phyloP scores from a whole-genome alignment of 2,329 filamentous ascomycete species.

The Falciphora oryzae region DNA sequence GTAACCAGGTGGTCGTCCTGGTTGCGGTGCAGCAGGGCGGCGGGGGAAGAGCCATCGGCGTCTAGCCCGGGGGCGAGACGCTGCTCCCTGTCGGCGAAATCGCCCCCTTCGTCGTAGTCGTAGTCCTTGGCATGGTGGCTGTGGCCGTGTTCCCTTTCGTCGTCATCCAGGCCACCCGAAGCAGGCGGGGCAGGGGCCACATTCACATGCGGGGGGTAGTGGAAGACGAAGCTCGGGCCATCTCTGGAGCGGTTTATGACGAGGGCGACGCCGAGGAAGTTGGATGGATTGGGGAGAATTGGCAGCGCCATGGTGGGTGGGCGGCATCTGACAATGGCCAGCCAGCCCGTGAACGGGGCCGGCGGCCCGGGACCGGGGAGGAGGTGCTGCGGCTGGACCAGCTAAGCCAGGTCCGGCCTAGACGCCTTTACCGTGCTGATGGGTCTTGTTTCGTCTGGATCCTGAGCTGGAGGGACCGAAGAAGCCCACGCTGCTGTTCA shows the following conservation, averaged over 20 bases:
- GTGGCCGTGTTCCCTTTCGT: conserved; percentile 23
- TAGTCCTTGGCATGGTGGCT: conserved; percentile 21
- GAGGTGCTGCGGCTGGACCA: too few relatives aligned
- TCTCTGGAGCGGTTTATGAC: conserved; percentile 70
- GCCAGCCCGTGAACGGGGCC: too few relatives aligned
- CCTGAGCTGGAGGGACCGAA: too few relatives aligned
- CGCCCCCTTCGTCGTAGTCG: conserved; percentile 40
- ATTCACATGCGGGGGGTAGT: conserved; percentile 65
- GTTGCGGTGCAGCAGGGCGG: conserved; percentile 38
- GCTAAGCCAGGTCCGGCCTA: too few relatives aligned
- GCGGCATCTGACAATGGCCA: too few relatives aligned
- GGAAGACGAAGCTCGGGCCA: conserved; percentile 78
- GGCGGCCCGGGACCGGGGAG: too few relatives aligned
- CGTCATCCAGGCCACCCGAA: conserved; percentile 21
- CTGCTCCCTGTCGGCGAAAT: conserved; percentile 40
- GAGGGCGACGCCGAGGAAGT: conserved; percentile 65
- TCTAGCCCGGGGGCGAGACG: conserved; percentile 28
- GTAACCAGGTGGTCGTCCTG: conserved; percentile 51
- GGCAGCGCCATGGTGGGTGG: conserved; percentile 37
- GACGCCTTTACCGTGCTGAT: too few relatives aligned
- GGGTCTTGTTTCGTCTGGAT: too few relatives aligned
- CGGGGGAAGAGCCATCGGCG: conserved; percentile 26
- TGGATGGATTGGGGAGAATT: conserved; percentile 44
- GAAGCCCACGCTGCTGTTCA: too few relatives aligned
- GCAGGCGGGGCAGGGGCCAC: conserved; percentile 28